Evolutionary conservation across 164 flowering plant species (phyloP).

Genomic region (Amborella trichopoda): DNA sequence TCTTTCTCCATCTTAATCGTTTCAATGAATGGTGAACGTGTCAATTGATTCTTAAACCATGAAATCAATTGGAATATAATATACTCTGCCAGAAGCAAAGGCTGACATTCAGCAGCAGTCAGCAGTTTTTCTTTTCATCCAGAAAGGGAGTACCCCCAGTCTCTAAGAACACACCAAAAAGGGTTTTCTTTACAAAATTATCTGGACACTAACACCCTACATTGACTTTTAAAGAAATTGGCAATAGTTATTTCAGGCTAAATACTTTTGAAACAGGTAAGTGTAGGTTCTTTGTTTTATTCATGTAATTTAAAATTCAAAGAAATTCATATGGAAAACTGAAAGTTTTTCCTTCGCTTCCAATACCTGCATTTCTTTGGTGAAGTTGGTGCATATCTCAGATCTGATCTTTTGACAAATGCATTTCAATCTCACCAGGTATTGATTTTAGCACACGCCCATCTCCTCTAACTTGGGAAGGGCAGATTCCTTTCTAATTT

Average conservation of each 20-base stretch:
- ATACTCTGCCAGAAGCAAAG: too few relatives aligned
- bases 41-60: too few relatives aligned
- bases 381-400: slow-evolving; percentile 26
- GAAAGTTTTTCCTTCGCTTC: too few relatives aligned
- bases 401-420: slow-evolving; percentile 28
- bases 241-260: not conserved
- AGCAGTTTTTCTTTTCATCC: too few relatives aligned
- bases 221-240: not conserved
- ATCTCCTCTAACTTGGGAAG: slow-evolving; percentile 37
- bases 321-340: too few relatives aligned
- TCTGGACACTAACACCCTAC: not conserved
- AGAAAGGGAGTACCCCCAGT: too few relatives aligned
- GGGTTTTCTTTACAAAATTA: not conserved
- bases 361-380: slow-evolving; percentile 59
- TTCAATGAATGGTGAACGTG: too few relatives aligned
- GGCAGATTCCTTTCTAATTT: slow-evolving; percentile 23
- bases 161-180: not conserved
- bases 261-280: not conserved
- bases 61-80: too few relatives aligned
- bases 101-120: too few relatives aligned
- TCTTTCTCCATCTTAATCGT: too few relatives aligned
- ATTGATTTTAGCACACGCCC: slow-evolving; percentile 26
- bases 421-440: slow-evolving; percentile 36
- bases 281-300: not conserved
- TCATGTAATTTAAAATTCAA: too few relatives aligned